A percentile compares a stretch with the other conserved stretches of the same genome.
Conservation (phyloP, 2,329 filamentous ascomycete species). For the Bisporella sp. region DNA sequence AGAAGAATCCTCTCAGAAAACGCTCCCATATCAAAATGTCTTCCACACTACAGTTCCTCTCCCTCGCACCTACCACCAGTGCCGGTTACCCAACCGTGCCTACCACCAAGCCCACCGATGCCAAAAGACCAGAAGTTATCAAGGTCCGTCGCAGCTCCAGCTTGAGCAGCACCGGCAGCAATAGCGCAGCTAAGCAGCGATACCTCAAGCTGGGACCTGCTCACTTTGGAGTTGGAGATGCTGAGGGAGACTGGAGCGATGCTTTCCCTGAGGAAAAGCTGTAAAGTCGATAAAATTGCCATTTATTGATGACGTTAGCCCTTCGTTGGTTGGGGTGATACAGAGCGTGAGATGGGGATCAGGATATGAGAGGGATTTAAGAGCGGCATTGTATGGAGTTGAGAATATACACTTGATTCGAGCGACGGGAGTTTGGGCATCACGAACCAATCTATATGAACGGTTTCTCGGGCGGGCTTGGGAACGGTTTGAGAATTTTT, state of each 20-base stretch:
- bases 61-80: constrained; percentile 21
- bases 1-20: neutral
- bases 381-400: no score
- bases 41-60: constrained; percentile 15
- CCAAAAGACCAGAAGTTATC: constrained; percentile 1
- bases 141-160: constrained; percentile 15
- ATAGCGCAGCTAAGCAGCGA: constrained; percentile 7
- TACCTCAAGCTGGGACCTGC: constrained; percentile 24
- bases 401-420: no score
- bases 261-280: constrained; percentile 12
- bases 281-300: no score
- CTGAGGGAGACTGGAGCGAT: constrained; percentile 23
- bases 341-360: no score
- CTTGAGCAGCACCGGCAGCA: constrained; percentile 7
- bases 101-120: neutral
- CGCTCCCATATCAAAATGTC: constrained; percentile 1
- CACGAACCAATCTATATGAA: no score
- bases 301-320: no score
- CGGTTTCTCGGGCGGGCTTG: no score
- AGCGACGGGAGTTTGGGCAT: no score
- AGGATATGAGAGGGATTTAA: no score
- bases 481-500: no score
- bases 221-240: constrained; percentile 16
- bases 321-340: no score
- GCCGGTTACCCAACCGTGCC: constrained; percentile 17